Evolutionary conservation across 768 basidiomycete species (phyloP).

Genomic region (Amanita exitialis): DNA sequence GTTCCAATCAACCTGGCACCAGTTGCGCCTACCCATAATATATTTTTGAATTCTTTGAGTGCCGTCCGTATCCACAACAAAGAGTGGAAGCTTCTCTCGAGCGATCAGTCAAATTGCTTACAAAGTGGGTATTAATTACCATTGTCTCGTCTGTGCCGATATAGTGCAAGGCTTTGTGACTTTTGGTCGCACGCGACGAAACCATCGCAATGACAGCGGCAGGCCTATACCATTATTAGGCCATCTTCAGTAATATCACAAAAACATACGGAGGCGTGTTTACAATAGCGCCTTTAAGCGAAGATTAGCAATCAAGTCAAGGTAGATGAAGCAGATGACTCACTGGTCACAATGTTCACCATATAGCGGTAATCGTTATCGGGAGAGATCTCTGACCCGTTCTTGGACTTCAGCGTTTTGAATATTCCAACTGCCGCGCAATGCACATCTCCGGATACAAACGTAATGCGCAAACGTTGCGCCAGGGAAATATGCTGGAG

Average conservation of each 20-base stretch:
- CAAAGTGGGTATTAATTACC: slow-evolving; percentile 29
- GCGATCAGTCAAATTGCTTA: neutral
- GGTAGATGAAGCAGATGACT: slow-evolving; percentile 12
- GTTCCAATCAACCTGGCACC: slow-evolving; percentile 65
- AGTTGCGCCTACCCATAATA: slow-evolving; percentile 87
- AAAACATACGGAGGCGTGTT: slow-evolving; percentile 72
- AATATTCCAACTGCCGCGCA: slow-evolving; percentile 77
- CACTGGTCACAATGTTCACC: slow-evolving; percentile 80
- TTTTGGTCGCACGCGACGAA: slow-evolving; percentile 66
- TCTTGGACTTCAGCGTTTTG: slow-evolving; percentile 53
- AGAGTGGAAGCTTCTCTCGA: slow-evolving; percentile 55
- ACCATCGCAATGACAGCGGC: slow-evolving; percentile 70
- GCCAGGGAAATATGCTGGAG: slow-evolving; percentile 62
- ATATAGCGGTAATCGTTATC: slow-evolving; percentile 74
- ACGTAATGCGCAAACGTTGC: slow-evolving; percentile 66
- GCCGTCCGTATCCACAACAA: slow-evolving; percentile 70
- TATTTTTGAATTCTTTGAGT: slow-evolving; percentile 63
- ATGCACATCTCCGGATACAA: slow-evolving; percentile 91
- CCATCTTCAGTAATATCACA: neutral
- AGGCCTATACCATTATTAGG: slow-evolving; percentile 37
- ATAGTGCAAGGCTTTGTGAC: slow-evolving; percentile 79
- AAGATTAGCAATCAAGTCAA: neutral
- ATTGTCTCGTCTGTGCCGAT: slow-evolving; percentile 80
- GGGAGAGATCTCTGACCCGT: slow-evolving; percentile 37
- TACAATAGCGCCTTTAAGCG: slow-evolving; percentile 70